Base-by-base conservation (phyloP, 2,329 filamentous ascomycete genomes). In the Dactylellina haptotyla region DNA sequence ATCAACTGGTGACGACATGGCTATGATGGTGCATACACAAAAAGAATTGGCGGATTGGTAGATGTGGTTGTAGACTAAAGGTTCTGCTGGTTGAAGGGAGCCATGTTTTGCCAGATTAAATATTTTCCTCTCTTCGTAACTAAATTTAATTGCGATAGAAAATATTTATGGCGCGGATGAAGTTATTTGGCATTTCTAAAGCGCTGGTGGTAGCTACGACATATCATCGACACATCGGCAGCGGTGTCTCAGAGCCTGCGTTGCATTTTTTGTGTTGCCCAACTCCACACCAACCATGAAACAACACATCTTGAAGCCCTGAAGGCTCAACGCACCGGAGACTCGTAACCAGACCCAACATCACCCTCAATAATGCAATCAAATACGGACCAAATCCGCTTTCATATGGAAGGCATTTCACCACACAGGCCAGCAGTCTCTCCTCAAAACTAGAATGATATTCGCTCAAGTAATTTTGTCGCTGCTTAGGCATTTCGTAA, bases 261-360 rank as follows among this genome's bases (percentile, higher is more conserved):
- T 59, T 46, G 56, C 26, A 59, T 59, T 48, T 25, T 46, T 46
- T 34, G 41, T 37, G 56, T 59, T 46, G 56, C 41, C 4, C n/a
- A 20, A 41, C 16, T 5, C 14, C 6, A 25, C 6, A 2, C 26
- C 16, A 2, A 32, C 10, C 23, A 53, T 10, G 9, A 8, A 6
- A 4, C 20, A 20, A n/a, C 20, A 48, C 8, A 25, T 3, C 4
- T 48, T 3, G 3, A 4, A 8, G 20, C 43, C 5, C 20, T 48
- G 43, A 8, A 8, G 6, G 4, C 6, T 6, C 25, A 8, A 9
- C n/a, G 16, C 4, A 10, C 32, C 8, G n/a, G 8, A 10, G 4
- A 43, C 39, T 43, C 4, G n/a, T 43, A 10, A 9, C 39, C 16
- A 43, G 39, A 43, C 39, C 39, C 4, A n/a, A 43, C 6, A 14